Evolutionary conservation across 2,329 filamentous ascomycete species (phyloP), one percentile per base, ranked within the genome.

Genomic region (Aschersonia sp.): DNA sequence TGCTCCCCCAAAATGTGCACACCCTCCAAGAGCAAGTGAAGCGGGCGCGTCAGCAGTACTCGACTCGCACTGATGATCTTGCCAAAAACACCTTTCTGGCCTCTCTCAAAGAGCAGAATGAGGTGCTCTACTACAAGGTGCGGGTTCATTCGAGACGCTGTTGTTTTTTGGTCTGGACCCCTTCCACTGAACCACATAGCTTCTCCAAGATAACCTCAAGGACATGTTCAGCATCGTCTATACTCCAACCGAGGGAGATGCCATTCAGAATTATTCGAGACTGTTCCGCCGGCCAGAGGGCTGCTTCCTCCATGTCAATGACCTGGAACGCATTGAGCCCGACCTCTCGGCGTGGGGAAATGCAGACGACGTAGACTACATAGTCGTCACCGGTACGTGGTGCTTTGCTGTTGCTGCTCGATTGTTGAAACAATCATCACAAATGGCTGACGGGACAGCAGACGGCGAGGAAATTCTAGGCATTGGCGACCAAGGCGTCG

Each of bases 201-300:
- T 94, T 7, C 72, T 92, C 5, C 75, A 85, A 59, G 78, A 85
- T 4, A 82, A 94, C 56, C 66, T 94, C 28, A 81, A 85, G 53
- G 87, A 94, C 59, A 92, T 94, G 85, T 89, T 94, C 58, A 80
- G 82, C 41, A 70, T 94, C n/a, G 85, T 94, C 31, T 95, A 94
- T 59, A 94, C 89, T 0, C 89, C 89, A 0, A 94, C 89, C 0
- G 88, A 94, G 65, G 87, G 85, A 6, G 86, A 94, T 41, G 89
- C 89, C 0, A 94, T 94, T 46, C 78, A 86, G 54, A 85, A 89
- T 53, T 94, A 86, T 59, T 92, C 86, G 0, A 69, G 81, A 0
- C 62, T 92, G 0, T 94, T 94, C 58, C 70, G 89, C 9, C 72
- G 77, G 20, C 85, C 88, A 0, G 84, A 91, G 54, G 89, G 89